phyloP scores from a whole-genome alignment of 2,329 filamentous ascomycete species.

The Cladophialophora bantiana region DNA sequence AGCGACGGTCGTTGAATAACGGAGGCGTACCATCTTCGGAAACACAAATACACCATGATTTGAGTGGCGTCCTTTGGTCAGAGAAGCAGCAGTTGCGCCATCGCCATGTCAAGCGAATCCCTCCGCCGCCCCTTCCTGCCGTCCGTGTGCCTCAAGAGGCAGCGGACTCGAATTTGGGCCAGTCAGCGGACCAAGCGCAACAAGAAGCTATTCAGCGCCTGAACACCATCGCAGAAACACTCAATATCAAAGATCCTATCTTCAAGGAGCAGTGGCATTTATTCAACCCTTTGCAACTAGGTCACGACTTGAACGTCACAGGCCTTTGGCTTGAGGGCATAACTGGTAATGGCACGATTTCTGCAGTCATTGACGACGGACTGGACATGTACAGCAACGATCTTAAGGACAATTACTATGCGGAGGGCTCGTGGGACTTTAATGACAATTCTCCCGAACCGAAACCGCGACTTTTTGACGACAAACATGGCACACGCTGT shows the following conservation, averaged over 20 bases:
- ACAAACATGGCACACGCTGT: slow-evolving; percentile 90
- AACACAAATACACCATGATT: slow-evolving; percentile 54
- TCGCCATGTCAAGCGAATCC: slow-evolving; percentile 66
- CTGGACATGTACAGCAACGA: slow-evolving; percentile 95
- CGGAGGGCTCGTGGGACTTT: slow-evolving; percentile 92
- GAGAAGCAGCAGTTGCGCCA: slow-evolving; percentile 76
- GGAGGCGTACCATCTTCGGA: not conserved
- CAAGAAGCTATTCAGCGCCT: slow-evolving; percentile 64
- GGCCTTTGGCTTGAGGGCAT: slow-evolving; percentile 89
- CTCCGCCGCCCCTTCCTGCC: slow-evolving; percentile 45
- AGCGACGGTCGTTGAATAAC: slow-evolving; percentile 15
- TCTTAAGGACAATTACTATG: slow-evolving; percentile 91
- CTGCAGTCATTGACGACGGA: slow-evolving; percentile 95
- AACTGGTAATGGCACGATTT: slow-evolving; percentile 85
- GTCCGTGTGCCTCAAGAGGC: slow-evolving; percentile 31
- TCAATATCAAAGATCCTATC: slow-evolving; percentile 87
- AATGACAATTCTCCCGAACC: slow-evolving; percentile 84
- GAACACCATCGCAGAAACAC: slow-evolving; percentile 64
- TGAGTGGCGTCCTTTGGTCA: slow-evolving; percentile 78
- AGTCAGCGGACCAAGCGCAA: slow-evolving; percentile 42
- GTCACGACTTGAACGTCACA: slow-evolving; percentile 96
- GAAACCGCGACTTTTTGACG: slow-evolving; percentile 80
- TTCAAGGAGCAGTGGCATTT: slow-evolving; percentile 97
- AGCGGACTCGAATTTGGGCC: slow-evolving; percentile 19
- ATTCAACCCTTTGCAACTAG: slow-evolving; percentile 78